Base-by-base conservation (phyloP, 2,329 filamentous ascomycete species). In the Helotiales sp. region DNA sequence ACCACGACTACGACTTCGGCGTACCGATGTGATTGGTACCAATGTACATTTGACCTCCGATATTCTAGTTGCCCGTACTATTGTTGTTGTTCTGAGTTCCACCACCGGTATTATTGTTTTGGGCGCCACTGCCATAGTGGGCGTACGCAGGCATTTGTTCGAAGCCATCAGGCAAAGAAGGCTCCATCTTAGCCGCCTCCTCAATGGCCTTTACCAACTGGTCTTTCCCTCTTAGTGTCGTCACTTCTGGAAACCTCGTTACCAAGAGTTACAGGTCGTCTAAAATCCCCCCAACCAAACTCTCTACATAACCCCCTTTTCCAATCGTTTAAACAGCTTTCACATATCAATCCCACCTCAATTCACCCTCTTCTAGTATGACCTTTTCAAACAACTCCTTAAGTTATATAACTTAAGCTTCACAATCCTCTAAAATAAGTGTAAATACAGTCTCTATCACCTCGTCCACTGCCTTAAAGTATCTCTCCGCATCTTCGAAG, bases 181-280 rank as follows among this genome's bases (percentile, higher is more conserved):
- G 61, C 17, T 69, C 64, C 49, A 67, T 68, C 55, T 66, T 45
- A 30, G 52, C 28, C 45, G 67, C 43, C 17, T 71, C 67, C 24
- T 71, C 64, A 50, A 69, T 47, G n/a, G 67, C 69, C 32, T 60
- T 65, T 24, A 45, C 54, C 15, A 69, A 20, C 40, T 69, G 50
- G 7, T 61, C 52, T 66, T 66, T 65, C 52, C 13, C 26, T 66
- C 64, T 71, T 64, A 20, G 28, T 32, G 50, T 67, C 45, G 28
- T 66, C 32, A 65, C 43, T 50, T 59, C 37, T 60, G 65, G 61
- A 62, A 64, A 65, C 13, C 34, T 66, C 6, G 50, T 67, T 66
- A 65, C 52, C 17, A 71, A 58, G 43, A 71, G 69, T 60, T 69
- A 67, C 57, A 70, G n/a, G 52, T 68, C 50, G 6, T 65, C 57